These are phyloP conservation scores for Geranium rotundifolium DNA, from an alignment of 345 rosid genomes.

Conservation along the genomic window DNA sequence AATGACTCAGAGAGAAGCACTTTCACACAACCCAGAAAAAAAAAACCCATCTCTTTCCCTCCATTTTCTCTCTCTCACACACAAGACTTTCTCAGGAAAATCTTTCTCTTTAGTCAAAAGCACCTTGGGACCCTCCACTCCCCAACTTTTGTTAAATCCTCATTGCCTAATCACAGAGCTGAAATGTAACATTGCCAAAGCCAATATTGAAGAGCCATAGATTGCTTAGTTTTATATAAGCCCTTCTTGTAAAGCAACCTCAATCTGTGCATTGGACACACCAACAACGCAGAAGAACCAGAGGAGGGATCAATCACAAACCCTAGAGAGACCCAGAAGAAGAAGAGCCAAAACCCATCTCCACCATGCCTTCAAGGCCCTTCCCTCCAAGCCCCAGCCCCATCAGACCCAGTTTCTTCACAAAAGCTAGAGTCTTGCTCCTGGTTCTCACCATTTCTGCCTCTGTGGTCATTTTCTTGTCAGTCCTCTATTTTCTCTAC, in stretches of 20 bases:
- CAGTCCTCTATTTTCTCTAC: conserved; percentile 69
- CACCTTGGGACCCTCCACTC: conserved; percentile 31
- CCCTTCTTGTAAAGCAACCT: conserved; percentile 33
- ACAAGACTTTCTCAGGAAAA: conserved; percentile 2
- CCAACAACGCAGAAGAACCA: conserved; percentile 19
- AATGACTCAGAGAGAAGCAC: background rate
- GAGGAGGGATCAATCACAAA: conserved; percentile 1
- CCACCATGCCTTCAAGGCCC: conserved; percentile 70
- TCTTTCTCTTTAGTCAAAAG: conserved; percentile 29
- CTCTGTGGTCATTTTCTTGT: conserved; percentile 42
- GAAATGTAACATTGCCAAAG: conserved; percentile 14
- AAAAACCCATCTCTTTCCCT: conserved; percentile 3
- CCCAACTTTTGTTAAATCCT: conserved; percentile 7
- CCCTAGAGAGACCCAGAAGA: conserved; percentile 10
- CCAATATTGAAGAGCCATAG: conserved; percentile 5
- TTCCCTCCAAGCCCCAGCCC: conserved; percentile 30
- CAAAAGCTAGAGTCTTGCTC: conserved; percentile 51
- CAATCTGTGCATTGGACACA: conserved; percentile 6
- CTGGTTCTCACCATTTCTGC: conserved; percentile 65
- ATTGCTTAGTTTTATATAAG: background rate
- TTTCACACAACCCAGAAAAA: background rate
- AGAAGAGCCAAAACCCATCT: conserved; percentile 1
- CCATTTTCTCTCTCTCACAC: conserved; percentile 5
- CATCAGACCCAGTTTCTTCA: conserved; percentile 26
- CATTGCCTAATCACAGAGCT: conserved; percentile 7